Percentiles rank a stretch among this genome's conserved stretches.
These are phyloP conservation scores for Saturnispora diversa DNA, from an alignment of 805 yeast genomes.

Conservation along the genomic window DNA sequence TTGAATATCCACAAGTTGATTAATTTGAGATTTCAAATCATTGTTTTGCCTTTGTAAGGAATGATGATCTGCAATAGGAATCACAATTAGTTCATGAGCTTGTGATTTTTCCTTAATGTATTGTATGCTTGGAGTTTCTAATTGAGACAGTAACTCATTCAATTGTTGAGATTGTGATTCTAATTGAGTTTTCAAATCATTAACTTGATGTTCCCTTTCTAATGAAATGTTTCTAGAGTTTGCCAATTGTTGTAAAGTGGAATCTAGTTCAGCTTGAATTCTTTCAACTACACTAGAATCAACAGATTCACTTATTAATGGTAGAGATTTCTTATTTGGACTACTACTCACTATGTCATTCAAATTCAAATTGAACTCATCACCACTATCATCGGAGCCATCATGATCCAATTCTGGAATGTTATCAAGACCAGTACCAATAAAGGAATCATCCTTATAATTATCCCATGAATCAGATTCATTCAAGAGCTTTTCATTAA, in stretches of 20 bases:
- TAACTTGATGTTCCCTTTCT: neutral
- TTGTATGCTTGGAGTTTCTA: constrained; percentile 16
- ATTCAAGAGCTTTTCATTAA: constrained; percentile 1
- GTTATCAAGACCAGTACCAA: neutral
- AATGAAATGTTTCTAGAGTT: neutral
- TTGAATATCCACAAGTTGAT: neutral
- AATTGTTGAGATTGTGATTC: neutral
- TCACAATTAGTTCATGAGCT: constrained; percentile 10
- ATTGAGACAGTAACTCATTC: constrained; percentile 3
- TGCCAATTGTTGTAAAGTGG: neutral
- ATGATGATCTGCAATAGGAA: constrained; percentile 14
- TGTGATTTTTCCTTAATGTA: constrained; percentile 14
- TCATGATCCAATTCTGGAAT: constrained; percentile 1
- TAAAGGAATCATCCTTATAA: constrained; percentile 14
- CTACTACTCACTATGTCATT: constrained; percentile 9
- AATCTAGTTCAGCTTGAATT: neutral
- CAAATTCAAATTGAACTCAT: neutral
- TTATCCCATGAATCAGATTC: constrained; percentile 14
- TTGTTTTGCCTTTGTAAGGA: neutral
- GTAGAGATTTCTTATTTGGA: constrained; percentile 3
- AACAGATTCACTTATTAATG: neutral
- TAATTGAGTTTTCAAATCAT: neutral
- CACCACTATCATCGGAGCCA: constrained; percentile 5
- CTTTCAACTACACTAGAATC: constrained; percentile 6
- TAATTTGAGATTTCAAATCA: neutral